These are phyloP conservation scores for Hsuehochloa calcarea DNA, from an alignment of 176 grass and related monocot genomes.

Conservation along the genomic window DNA sequence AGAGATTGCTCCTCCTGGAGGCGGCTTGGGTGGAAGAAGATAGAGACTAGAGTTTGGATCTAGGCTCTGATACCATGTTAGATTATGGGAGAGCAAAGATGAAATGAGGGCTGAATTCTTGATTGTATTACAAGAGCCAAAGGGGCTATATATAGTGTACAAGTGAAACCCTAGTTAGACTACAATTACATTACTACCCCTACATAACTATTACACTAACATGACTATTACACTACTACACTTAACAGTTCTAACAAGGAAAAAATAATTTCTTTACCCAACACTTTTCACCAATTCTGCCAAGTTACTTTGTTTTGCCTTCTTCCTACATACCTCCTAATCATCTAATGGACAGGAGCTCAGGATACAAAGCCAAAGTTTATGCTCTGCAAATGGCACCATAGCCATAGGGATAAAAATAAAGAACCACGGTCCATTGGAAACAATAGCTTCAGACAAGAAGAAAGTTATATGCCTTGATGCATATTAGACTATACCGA, in stretches of 20 bases:
- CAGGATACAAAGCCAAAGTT: not conserved
- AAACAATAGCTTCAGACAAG: slow-evolving; percentile 8
- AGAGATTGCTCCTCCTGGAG: too few species aligned
- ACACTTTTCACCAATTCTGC: not conserved
- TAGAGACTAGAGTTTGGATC: too few species aligned
- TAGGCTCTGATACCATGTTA: too few species aligned
- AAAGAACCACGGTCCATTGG: not conserved
- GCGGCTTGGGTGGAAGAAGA: too few species aligned
- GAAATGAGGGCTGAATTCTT: too few species aligned
- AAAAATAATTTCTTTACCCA: not conserved
- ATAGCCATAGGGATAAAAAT: slow-evolving; percentile 3
- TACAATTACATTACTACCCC: too few species aligned
- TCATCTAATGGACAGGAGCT: slow-evolving; percentile 17
- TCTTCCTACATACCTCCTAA: not conserved
- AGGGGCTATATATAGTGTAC: too few species aligned
- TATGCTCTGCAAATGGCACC: not conserved
- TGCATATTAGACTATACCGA: not conserved
- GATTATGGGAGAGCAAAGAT: too few species aligned
- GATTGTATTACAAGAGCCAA: too few species aligned
- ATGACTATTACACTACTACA: too few species aligned
- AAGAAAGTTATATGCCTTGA: slow-evolving; percentile 2
- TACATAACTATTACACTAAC: too few species aligned
- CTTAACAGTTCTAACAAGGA: not conserved
- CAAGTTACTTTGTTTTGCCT: not conserved
- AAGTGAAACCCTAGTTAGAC: too few species aligned